Evolutionary conservation across 2,329 filamentous ascomycete species (phyloP), one percentile per base, ranked within the genome.

Genomic region (Verticillium klebahnii): DNA sequence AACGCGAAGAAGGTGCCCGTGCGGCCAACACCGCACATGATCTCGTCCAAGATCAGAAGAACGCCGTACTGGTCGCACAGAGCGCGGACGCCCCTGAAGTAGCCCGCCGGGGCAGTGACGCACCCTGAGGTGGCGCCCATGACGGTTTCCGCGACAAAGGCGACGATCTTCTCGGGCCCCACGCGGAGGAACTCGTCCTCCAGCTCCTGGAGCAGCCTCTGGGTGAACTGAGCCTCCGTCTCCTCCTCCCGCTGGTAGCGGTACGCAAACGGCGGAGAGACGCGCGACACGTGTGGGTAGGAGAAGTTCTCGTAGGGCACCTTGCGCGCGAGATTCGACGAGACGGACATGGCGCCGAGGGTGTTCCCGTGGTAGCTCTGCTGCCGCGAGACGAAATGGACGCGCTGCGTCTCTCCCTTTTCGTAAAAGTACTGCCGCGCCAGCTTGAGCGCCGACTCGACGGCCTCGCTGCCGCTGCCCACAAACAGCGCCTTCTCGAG

Each of bases 1-100:
- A 84, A 90, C 0, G 86, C 84, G 72, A 90, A 83, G 66, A 90
- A 73, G 6, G 78, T 84, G 0, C 86, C 87, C 0, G 80, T 82
- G 3, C 87, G 80, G 3, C 87, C 87, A 73, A 85, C 84, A 11
- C 88, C 88, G 58, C 83, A 88, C 89, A 92, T 92, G 63, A 92
- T 82, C 70, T 86, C 82, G 61, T 86, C 84, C 0, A 85, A 64
- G n/a, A 85, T 78, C 5, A 87, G 74, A 2, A 88, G 75, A 0
- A 82, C 80, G 2, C 81, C 82, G 61, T 87, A 74, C 60, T 79
- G 80, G 25, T 82, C 76, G 69, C 86, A 88, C 0, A 89, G 75
- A 0, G 71, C 69, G 59, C 80, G 77, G 62, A 86, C 76, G 9
- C 80, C 82, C n/a, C 75, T 69, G 64, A 86, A 80, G 60, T 89